A percentile compares a stretch with the other conserved stretches of the same genome.
These are phyloP conservation scores for Lachancea waltii DNA, from an alignment of 805 yeast species.

Conservation along the genomic window DNA sequence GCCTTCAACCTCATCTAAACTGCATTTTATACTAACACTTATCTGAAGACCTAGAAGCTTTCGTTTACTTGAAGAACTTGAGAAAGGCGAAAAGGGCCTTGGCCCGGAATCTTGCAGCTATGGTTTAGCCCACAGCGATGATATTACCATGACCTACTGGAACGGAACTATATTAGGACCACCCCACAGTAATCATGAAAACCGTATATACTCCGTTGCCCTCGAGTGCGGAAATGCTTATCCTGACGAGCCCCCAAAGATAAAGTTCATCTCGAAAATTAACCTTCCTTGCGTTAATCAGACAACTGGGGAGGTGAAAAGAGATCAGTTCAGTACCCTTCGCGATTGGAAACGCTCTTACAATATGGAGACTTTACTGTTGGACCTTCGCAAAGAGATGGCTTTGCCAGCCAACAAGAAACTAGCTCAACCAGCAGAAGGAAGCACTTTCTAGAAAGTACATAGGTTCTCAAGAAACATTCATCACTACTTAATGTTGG, in stretches of 20 bases:
- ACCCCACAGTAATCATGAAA: constrained; percentile 85
- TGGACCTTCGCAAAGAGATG: constrained; percentile 89
- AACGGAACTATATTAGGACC: constrained; percentile 98
- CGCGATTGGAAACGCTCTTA: constrained; percentile 83
- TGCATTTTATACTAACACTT: not conserved
- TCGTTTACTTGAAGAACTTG: constrained; percentile 90
- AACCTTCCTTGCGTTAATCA: constrained; percentile 88
- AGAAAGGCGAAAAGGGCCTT: constrained; percentile 95
- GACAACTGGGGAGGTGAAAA: constrained; percentile 48
- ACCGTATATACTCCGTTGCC: constrained; percentile 79
- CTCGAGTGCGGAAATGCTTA: constrained; percentile 78
- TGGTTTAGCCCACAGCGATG: constrained; percentile 86
- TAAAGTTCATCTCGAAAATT: constrained; percentile 73
- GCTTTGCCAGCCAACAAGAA: constrained; percentile 76
- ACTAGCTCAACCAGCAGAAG: constrained; percentile 88
- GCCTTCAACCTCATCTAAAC: no score
- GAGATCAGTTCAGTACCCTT: constrained; percentile 56
- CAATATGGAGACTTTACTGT: constrained; percentile 86
- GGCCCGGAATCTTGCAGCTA: constrained; percentile 97
- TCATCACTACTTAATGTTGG: no score
- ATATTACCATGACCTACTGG: constrained; percentile 91
- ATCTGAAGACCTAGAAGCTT: constrained; percentile 74
- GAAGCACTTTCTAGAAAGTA: constrained; percentile 60
- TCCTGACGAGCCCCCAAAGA: constrained; percentile 85
- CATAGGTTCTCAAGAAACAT: no score